phyloP scores from a whole-genome alignment of 202 grass and related monocot species.

The Cymbopogon flexuosus region DNA sequence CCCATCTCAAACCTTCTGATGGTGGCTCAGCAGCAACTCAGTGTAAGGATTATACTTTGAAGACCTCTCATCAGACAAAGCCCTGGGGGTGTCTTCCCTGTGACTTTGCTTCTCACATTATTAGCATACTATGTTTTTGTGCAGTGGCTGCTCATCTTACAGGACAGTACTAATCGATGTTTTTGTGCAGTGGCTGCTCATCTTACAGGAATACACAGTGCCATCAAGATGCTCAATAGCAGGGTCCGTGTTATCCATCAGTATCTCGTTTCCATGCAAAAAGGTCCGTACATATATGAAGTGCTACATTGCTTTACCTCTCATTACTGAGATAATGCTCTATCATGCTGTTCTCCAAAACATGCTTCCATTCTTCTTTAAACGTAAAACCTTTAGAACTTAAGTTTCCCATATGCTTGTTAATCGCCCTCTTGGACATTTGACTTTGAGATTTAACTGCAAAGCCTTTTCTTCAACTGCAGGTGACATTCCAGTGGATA shows the following conservation, averaged over 20 bases:
- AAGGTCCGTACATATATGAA: constrained; percentile 38
- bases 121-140: constrained; percentile 16
- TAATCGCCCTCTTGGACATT: not conserved
- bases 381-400: not conserved
- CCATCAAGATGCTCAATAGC: constrained; percentile 99
- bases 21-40: constrained; percentile 94
- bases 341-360: not conserved
- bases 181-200: constrained; percentile 89
- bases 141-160: constrained; percentile 99
- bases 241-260: constrained; percentile 87
- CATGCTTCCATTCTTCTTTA: constrained; percentile 5
- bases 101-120: not conserved
- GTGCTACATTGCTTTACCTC: not conserved
- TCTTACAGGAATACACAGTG: constrained; percentile 98
- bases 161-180: constrained; percentile 39
- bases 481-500: constrained; percentile 85
- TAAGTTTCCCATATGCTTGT: not conserved
- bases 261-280: constrained; percentile 91
- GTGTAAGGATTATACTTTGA: constrained; percentile 19
- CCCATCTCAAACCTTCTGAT: constrained; percentile 98
- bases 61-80: not conserved
- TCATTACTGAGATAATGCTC: not conserved
- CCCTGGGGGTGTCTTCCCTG: not conserved
- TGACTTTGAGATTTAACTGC: not conserved
- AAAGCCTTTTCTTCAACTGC: constrained; percentile 11